Evolutionary conservation across 441 rosid genomes (phyloP), one percentile per base, ranked within the genome.

Genomic region (Euphorbia celastroides): DNA sequence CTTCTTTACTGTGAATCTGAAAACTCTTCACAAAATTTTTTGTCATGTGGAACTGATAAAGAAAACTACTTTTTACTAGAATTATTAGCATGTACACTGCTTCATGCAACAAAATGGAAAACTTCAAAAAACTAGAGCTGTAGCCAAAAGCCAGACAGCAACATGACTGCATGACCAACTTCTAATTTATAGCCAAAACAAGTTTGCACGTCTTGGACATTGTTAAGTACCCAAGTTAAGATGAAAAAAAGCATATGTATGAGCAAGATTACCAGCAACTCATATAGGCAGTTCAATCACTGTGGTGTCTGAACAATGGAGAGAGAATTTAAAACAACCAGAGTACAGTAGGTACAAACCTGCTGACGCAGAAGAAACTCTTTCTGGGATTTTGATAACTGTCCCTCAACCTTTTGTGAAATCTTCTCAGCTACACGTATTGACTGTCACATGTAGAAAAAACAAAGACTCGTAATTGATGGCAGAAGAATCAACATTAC

Each of bases 371-470:
- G 79, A 80, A 94, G 98, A 83, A 89, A 94, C 74, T 94, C 99
- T 81, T 93, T 93, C 80, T 92, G 99, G 65, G 99, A 92, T 83
- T 94, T 94, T 75, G 99, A 94, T 78, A 94, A 72, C 71, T 94
- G 99, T 62, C 99, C 98, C 76, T 94, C 98, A 68, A 94, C 99
- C 86, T 92, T 94, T 65, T 92, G 97, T 1, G 98, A 88, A 57
- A 94, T 94, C 82, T 94, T 94, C 88, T 94, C 99, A 41, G 97
- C 99, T 69, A 94, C 93, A n/a, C 97, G 98, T 81, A 92, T 94
- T 74, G 99, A 94, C 99, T 94, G 92, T 67, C 77, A 75, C 79
- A 86, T 69, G 71, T 57, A 74, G 71, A 70, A 61, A 75, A 61
- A 63, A 31, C 58, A 61, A 31, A 73, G 31, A 60, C 70, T 73